These are phyloP conservation scores for Plasmodium billcollinsi DNA, from an alignment of 169 alveolate species.

Conservation along the genomic window DNA sequence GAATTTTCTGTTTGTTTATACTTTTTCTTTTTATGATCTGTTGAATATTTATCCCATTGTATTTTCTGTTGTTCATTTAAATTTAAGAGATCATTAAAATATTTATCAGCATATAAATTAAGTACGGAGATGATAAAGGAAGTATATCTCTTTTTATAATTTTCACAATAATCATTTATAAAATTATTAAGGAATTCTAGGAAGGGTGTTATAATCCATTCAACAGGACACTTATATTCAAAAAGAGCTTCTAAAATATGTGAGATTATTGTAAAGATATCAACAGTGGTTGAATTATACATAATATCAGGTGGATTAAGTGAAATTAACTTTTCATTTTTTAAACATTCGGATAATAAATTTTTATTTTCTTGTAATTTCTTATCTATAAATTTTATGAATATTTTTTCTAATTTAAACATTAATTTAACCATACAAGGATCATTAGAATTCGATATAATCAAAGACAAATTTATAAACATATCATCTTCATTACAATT, in stretches of 20 bases:
- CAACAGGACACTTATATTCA: constrained; percentile 69
- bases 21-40: constrained; percentile 26
- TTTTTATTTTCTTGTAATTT: constrained; percentile 50
- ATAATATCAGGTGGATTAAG: constrained; percentile 49
- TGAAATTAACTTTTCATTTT: constrained; percentile 60
- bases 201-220: constrained; percentile 73
- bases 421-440: constrained; percentile 74
- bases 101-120: constrained; percentile 63
- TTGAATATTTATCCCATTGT: constrained; percentile 56
- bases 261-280: constrained; percentile 58
- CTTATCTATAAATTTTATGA: constrained; percentile 54
- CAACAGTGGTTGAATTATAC: constrained; percentile 68
- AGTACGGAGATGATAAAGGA: constrained; percentile 70
- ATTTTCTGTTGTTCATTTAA: constrained; percentile 69
- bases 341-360: constrained; percentile 30
- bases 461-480: constrained; percentile 50
- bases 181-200: constrained; percentile 42
- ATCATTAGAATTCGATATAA: constrained; percentile 53
- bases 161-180: constrained; percentile 70
- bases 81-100: constrained; percentile 44
- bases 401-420: constrained; percentile 66
- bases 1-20: background rate
- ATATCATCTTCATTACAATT: constrained; percentile 7
- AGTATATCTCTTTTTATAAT: constrained; percentile 38
- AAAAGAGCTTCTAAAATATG: constrained; percentile 58